Evolutionary conservation across 495 filamentous ascomycete genomes (phyloP).

Genomic region (Tetracladium setigerum): DNA sequence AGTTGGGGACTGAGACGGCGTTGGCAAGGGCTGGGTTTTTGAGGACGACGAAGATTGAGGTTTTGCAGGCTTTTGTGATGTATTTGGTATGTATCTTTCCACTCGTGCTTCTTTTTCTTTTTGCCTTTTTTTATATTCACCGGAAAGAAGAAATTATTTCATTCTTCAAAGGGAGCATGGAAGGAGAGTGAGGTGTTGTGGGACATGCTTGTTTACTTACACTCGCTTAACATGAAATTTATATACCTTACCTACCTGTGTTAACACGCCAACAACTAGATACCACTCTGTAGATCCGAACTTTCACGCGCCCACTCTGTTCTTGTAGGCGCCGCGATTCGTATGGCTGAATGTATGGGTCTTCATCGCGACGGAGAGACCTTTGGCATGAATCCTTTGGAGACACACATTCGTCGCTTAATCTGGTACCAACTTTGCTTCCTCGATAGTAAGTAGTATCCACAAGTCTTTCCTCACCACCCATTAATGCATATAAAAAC

Average conservation of each 20-base stretch:
- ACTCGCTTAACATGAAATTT: too few species aligned
- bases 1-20: slow-evolving; percentile 54
- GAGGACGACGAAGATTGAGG: slow-evolving; percentile 61
- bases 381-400: slow-evolving; percentile 56
- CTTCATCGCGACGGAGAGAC: slow-evolving; percentile 62
- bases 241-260: background rate
- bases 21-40: slow-evolving; percentile 60
- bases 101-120: background rate
- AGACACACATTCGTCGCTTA: slow-evolving; percentile 65
- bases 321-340: slow-evolving; percentile 58
- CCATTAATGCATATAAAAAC: too few species aligned
- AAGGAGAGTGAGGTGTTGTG: too few species aligned
- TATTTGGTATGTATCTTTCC: slow-evolving; percentile 48
- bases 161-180: too few species aligned
- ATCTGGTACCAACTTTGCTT: slow-evolving; percentile 72
- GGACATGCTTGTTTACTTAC: too few species aligned
- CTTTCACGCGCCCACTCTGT: slow-evolving; percentile 65
- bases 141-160: too few species aligned
- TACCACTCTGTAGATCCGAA: slow-evolving; percentile 60
- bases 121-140: background rate
- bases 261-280: slow-evolving; percentile 28
- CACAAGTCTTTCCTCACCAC: too few species aligned
- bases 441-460: too few species aligned
- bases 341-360: slow-evolving; percentile 71
- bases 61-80: slow-evolving; percentile 66